These are phyloP conservation scores for Sugiyamaella smithiae DNA, from an alignment of 805 yeast species.

Conservation along the genomic window DNA sequence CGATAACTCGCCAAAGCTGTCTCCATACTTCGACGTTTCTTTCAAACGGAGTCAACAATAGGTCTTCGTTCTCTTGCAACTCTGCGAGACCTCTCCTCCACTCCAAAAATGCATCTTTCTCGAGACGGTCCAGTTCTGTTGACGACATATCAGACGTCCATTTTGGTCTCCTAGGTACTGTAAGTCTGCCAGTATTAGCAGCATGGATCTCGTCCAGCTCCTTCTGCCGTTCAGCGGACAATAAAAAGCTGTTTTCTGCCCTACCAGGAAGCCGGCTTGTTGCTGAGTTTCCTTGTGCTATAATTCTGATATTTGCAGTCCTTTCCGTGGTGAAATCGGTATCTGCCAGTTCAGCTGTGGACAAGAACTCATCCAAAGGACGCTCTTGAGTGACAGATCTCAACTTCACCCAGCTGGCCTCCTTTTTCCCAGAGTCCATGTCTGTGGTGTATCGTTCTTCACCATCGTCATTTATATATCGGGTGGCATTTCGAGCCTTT, in stretches of 20 bases:
- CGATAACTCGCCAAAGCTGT: slow-evolving; percentile 97
- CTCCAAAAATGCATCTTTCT: slow-evolving; percentile 83
- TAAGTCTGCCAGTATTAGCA: slow-evolving; percentile 52
- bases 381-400: slow-evolving; percentile 94
- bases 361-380: slow-evolving; percentile 88
- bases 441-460: slow-evolving; percentile 85
- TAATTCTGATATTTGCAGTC: slow-evolving; percentile 75
- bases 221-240: slow-evolving; percentile 64
- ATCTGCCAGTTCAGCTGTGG: slow-evolving; percentile 93
- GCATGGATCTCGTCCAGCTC: slow-evolving; percentile 54
- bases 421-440: slow-evolving; percentile 52
- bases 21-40: slow-evolving; percentile 97
- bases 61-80: slow-evolving; percentile 78
- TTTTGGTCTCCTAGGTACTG: slow-evolving; percentile 88
- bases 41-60: slow-evolving; percentile 92
- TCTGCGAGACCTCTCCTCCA: slow-evolving; percentile 92
- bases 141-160: slow-evolving; percentile 77
- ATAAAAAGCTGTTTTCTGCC: slow-evolving; percentile 52
- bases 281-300: slow-evolving; percentile 52
- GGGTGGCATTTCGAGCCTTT: slow-evolving; percentile 40
- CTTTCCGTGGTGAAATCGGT: slow-evolving; percentile 95
- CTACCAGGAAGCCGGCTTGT: slow-evolving; percentile 38
- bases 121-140: slow-evolving; percentile 76
- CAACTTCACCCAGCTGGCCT: slow-evolving; percentile 84
- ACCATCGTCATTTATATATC: slow-evolving; percentile 60